These are phyloP conservation scores for Elaphomyces granulatus DNA, from an alignment of 495 filamentous ascomycete species.

Conservation along the genomic window DNA sequence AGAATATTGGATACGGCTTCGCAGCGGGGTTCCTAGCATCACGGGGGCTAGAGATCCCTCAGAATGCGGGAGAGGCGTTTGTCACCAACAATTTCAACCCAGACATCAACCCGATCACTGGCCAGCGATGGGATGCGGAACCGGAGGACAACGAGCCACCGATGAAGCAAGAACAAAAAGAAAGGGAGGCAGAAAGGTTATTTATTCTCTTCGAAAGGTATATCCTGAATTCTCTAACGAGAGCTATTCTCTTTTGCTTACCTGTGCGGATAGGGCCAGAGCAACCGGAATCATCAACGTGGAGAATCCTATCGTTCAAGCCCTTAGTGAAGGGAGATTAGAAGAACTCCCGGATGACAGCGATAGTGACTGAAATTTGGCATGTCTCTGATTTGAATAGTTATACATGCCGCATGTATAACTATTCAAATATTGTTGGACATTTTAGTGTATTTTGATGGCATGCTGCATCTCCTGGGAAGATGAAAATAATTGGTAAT, in stretches of 20 bases:
- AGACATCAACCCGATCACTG: slow-evolving; percentile 74
- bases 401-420: too few relatives aligned
- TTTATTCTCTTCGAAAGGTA: slow-evolving; percentile 94
- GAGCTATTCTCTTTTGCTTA: background rate
- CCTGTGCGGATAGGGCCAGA: slow-evolving; percentile 43
- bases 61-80: slow-evolving; percentile 45
- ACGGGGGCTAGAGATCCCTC: slow-evolving; percentile 62
- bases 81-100: slow-evolving; percentile 27
- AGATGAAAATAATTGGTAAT: too few relatives aligned
- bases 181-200: slow-evolving; percentile 79
- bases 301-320: slow-evolving; percentile 71
- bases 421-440: too few relatives aligned
- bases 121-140: slow-evolving; percentile 66
- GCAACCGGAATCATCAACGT: slow-evolving; percentile 71
- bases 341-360: slow-evolving; percentile 45
- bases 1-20: slow-evolving; percentile 82
- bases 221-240: slow-evolving; percentile 3
- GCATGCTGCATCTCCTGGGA: too few relatives aligned
- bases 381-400: too few relatives aligned
- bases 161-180: slow-evolving; percentile 88
- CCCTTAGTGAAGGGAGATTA: slow-evolving; percentile 61
- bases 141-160: slow-evolving; percentile 37
- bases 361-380: slow-evolving; percentile 16
- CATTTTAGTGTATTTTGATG: too few relatives aligned
- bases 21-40: slow-evolving; percentile 80